These are phyloP conservation scores for Kluyveromyces siamensis DNA, from an alignment of 805 yeast genomes.

Conservation along the genomic window DNA sequence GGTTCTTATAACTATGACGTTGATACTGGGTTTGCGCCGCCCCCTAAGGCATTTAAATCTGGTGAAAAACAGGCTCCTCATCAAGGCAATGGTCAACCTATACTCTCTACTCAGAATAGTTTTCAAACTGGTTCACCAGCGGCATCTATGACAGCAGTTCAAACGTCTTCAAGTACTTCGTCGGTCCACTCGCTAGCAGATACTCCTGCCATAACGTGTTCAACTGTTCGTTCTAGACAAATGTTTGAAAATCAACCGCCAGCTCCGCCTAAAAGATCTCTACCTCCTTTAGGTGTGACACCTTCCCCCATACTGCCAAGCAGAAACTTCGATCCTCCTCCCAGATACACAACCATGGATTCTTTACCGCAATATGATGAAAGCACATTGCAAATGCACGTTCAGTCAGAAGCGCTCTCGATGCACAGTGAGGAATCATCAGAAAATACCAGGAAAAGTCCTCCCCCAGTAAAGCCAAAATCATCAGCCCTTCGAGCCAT, in stretches of 20 bases:
- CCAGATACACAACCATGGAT: not conserved
- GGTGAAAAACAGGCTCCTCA: slow-evolving; percentile 2
- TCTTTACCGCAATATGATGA: not conserved
- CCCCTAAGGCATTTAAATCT: slow-evolving; percentile 25
- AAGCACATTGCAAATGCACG: not conserved
- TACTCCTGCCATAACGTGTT: not conserved
- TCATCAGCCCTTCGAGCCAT: not conserved
- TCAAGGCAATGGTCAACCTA: not conserved
- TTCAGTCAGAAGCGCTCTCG: not conserved
- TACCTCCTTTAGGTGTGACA: not conserved
- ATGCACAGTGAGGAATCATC: not conserved
- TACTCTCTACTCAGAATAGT: not conserved
- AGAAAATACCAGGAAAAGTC: not conserved
- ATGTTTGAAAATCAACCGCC: not conserved
- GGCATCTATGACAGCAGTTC: too few species aligned
- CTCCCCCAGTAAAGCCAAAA: not conserved
- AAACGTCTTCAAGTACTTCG: not conserved
- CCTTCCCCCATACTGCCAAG: not conserved
- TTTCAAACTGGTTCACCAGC: not conserved
- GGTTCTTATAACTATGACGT: slow-evolving; percentile 30
- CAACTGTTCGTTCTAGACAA: not conserved
- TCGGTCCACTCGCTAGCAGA: not conserved
- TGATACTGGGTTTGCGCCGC: slow-evolving; percentile 32
- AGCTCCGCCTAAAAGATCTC: not conserved
- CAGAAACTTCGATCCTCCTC: not conserved